Conservation (phyloP, 768 basidiomycete genomes). For the Russula dissimulans region DNA sequence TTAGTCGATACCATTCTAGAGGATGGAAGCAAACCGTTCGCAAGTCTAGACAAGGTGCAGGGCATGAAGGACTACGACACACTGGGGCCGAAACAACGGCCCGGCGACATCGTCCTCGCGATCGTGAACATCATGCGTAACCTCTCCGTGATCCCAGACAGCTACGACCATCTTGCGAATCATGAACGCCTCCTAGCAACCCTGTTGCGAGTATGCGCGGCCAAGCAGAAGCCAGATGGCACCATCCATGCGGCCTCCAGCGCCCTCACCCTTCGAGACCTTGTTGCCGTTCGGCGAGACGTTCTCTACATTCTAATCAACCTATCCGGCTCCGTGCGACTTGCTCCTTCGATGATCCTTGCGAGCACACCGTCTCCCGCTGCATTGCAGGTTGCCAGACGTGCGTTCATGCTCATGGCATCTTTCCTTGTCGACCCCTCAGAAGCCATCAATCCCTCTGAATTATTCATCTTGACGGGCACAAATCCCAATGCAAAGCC, state of each 20-base stretch:
- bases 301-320: constrained; percentile 59
- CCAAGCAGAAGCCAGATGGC: constrained; percentile 21
- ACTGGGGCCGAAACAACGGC: constrained; percentile 53
- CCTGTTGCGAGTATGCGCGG: constrained; percentile 56
- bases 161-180: constrained; percentile 53
- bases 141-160: constrained; percentile 67
- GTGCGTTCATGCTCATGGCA: constrained; percentile 57
- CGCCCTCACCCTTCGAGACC: constrained; percentile 59
- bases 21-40: constrained; percentile 50
- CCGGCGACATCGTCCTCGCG: constrained; percentile 57
- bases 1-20: constrained; percentile 52
- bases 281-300: constrained; percentile 70
- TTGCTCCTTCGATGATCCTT: constrained; percentile 34
- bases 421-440: constrained; percentile 67
- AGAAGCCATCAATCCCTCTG: constrained; percentile 56
- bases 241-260: constrained; percentile 38
- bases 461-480: constrained; percentile 46
- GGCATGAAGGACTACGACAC: constrained; percentile 38
- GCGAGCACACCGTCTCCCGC: constrained; percentile 32
- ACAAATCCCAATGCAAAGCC: constrained; percentile 38
- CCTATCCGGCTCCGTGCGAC: constrained; percentile 43
- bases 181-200: constrained; percentile 57
- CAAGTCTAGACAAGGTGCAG: constrained; percentile 40
- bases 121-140: constrained; percentile 80
- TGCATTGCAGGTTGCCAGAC: constrained; percentile 37